Conservation (phyloP, 495 filamentous ascomycete genomes). For the Thermothielavioides terrestris region DNA sequence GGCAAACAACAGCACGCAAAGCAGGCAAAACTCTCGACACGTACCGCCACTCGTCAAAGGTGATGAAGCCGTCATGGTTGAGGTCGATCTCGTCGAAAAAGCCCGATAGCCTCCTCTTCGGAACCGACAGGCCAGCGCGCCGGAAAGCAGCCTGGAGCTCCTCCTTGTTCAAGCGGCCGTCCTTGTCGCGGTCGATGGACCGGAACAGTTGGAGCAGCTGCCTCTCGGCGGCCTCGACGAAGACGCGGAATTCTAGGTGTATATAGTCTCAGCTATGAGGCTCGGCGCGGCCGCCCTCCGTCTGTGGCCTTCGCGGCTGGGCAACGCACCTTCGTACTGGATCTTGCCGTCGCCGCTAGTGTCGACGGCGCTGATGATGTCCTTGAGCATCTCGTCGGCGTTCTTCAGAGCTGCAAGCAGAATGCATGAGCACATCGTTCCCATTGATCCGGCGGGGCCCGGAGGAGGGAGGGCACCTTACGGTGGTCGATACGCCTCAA, state of each 20-base stretch:
- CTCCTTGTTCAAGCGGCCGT: constrained; percentile 79
- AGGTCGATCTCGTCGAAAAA: constrained; percentile 87
- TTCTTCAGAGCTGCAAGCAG: constrained; percentile 70
- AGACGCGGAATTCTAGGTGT: constrained; percentile 71
- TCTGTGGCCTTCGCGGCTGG: no score
- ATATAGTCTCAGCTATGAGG: constrained; percentile 5
- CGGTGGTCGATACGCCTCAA: constrained; percentile 87
- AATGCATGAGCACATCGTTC: constrained; percentile 1
- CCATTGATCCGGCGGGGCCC: neutral
- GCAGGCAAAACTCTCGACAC: constrained; percentile 27
- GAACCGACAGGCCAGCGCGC: constrained; percentile 68
- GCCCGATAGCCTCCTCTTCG: constrained; percentile 63
- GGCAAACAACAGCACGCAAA: neutral
- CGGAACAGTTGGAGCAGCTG: constrained; percentile 75
- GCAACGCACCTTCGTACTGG: constrained; percentile 69
- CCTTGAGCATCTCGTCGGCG: constrained; percentile 75
- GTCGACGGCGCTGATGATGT: constrained; percentile 73
- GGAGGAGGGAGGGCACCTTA: constrained; percentile 37
- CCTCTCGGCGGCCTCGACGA: constrained; percentile 77
- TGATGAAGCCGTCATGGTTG: constrained; percentile 81
- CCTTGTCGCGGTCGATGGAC: constrained; percentile 75
- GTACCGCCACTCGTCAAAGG: constrained; percentile 97
- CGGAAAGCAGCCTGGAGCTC: constrained; percentile 74
- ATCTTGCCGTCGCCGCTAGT: constrained; percentile 81
- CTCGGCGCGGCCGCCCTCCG: neutral